A percentile compares a stretch with the other conserved stretches of the same genome.
These are phyloP conservation scores for Acanthamoeba healyi DNA, from an alignment of 208 protist species.

Conservation along the genomic window DNA sequence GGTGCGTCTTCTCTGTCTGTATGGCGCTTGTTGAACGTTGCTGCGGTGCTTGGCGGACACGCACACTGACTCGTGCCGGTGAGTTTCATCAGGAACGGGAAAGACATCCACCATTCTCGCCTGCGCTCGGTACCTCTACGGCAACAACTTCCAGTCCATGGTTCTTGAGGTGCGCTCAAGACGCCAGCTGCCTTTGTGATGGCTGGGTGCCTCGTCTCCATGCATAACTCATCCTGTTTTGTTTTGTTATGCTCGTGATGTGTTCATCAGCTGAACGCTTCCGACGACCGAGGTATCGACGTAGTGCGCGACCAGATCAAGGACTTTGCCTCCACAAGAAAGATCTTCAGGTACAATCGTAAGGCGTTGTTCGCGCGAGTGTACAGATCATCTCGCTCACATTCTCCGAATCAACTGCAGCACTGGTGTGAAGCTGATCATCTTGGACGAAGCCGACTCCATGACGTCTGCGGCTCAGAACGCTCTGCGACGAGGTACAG, in stretches of 20 bases:
- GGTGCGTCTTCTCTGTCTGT: slow-evolving; percentile 70
- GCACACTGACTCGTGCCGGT: no score
- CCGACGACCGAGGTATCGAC: slow-evolving; percentile 99
- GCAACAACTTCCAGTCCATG: slow-evolving; percentile 92
- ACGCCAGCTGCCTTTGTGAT: no score
- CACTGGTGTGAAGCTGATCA: slow-evolving; percentile 97
- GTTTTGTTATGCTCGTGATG: no score
- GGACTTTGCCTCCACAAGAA: slow-evolving; percentile 97
- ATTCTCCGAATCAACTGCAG: slow-evolving; percentile 30
- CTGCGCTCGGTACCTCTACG: slow-evolving; percentile 95
- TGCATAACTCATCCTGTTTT: no score
- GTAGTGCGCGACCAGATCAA: slow-evolving; percentile 98
- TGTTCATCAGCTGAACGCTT: slow-evolving; percentile 97
- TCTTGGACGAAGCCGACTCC: slow-evolving; percentile 99
- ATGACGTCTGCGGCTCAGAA: slow-evolving; percentile 98
- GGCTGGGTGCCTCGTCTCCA: no score
- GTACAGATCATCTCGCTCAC: no score
- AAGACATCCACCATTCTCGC: slow-evolving; percentile 95
- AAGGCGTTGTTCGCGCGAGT: no score
- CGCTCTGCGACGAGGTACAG: slow-evolving; percentile 95
- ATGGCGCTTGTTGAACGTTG: no score
- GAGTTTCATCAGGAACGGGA: slow-evolving; percentile 90
- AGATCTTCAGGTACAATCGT: slow-evolving; percentile 96
- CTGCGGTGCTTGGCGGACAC: no score
- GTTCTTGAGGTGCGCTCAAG: slow-evolving; percentile 87